Base-by-base conservation (phyloP, 2,329 filamentous ascomycete genomes). In the Sphaerulina vaccinii region DNA sequence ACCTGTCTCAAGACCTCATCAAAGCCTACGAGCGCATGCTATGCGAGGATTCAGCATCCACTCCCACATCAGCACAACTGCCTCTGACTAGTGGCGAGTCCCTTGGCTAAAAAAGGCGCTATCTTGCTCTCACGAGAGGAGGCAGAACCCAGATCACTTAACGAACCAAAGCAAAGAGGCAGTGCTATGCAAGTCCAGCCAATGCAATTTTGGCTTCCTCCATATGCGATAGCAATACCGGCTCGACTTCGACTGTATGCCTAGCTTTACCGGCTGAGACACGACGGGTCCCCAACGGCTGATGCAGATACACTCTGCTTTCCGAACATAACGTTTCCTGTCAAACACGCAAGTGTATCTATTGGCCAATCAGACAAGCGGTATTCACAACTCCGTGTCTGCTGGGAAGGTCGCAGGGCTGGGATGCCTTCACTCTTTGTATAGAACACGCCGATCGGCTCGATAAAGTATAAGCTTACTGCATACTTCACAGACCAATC, bases 291-390 rank as follows among this genome's bases (percentile, higher is more conserved):
- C 45, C 45, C 45, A 49, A 49, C 45, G 45, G 45, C 36, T 32
- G 22, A 19, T 33, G 16, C 33, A 36, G 22, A 18, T 27, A 27
- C 27, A 22, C 9, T 36, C 22, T 44, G 29, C 27, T n/a, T 32
- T 32, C 27, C 27, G 27, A 32, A 29, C 36, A 32, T 13, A 7
- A 5, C 10, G 21, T 21, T 32, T 15, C 29, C 15, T 38, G 24
- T 29, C 27, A 47, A 44, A 39, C 38, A 54, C 51, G 51, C 49
- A 49, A 54, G 40, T 45, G 37, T 35, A 41, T 32, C 35, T 39
- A 45, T 44, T 21, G 36, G 22, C 40, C 36, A 45, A 39, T 47
- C 13, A 29, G 44, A 36, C 22, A 35, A 23, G 24, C 37, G 10
- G 37, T 21, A 21, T 21, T 21, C 37, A 16, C 16, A 36, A 29